Evolutionary conservation across 352 stramenopile genomes (phyloP).

Genomic region (Elongisporangium senticosum): DNA sequence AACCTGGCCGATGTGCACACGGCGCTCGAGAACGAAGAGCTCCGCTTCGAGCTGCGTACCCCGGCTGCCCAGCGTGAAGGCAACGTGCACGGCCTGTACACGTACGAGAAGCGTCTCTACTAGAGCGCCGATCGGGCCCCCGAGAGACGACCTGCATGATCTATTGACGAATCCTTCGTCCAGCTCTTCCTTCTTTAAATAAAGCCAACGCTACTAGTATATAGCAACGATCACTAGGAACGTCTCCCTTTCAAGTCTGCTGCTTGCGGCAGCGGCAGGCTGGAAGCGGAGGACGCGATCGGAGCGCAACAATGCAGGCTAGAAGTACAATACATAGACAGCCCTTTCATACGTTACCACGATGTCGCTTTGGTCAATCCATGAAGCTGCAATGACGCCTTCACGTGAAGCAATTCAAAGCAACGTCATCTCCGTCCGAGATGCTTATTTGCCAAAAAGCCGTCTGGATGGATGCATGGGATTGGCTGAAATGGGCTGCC

Average conservation of each 20-base stretch:
- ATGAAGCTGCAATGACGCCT: too few relatives aligned
- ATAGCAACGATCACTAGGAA: not conserved
- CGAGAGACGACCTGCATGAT: not conserved
- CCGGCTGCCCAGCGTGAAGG: conserved; percentile 98
- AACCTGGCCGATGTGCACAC: conserved; percentile 87
- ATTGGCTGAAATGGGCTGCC: not conserved
- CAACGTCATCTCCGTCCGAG: not conserved
- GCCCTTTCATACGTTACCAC: too few relatives aligned
- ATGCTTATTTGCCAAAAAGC: not conserved
- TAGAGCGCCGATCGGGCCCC: conserved; percentile 14
- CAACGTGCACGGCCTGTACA: conserved; percentile 98
- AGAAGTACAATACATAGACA: not conserved
- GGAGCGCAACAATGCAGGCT: not conserved
- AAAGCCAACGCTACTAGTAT: not conserved
- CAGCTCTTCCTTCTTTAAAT: not conserved
- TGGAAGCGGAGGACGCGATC: not conserved
- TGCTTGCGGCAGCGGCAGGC: not conserved
- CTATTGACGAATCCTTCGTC: not conserved
- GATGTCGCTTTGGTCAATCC: too few relatives aligned
- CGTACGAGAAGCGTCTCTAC: conserved; percentile 93
- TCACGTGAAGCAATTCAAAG: too few relatives aligned
- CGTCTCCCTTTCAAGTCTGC: not conserved
- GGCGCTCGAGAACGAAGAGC: conserved; percentile 69
- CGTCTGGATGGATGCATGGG: not conserved
- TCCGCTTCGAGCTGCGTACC: conserved; percentile 97